Conservation (phyloP, 192 early-diverging fungal species). For the Podila horticola region DNA sequence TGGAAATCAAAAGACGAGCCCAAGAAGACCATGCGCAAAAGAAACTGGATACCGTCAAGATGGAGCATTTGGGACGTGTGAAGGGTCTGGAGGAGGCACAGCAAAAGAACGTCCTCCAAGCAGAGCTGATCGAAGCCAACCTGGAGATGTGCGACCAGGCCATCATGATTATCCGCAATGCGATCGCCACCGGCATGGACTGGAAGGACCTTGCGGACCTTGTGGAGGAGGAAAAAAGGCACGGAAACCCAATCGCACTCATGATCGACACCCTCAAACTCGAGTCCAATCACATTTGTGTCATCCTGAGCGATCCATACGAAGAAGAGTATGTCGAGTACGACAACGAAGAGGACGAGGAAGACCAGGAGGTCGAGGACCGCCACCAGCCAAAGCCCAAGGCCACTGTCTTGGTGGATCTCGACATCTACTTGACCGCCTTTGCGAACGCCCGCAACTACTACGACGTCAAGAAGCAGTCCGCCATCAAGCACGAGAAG, state of each 20-base stretch:
- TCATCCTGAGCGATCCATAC: slow-evolving; percentile 66
- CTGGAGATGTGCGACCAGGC: slow-evolving; percentile 88
- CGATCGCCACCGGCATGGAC: slow-evolving; percentile 93
- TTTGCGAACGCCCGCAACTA: slow-evolving; percentile 91
- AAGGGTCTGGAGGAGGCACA: slow-evolving; percentile 79
- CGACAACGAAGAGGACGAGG: slow-evolving; percentile 40
- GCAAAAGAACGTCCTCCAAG: slow-evolving; percentile 73
- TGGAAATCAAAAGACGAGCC: slow-evolving; percentile 73
- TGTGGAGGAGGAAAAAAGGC: slow-evolving; percentile 81
- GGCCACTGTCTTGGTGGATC: slow-evolving; percentile 69
- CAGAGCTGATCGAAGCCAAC: slow-evolving; percentile 89
- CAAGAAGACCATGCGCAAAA: slow-evolving; percentile 81
- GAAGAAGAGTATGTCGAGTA: slow-evolving; percentile 55
- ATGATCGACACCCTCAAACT: slow-evolving; percentile 82
- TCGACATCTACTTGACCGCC: slow-evolving; percentile 90
- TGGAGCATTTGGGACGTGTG: slow-evolving; percentile 83
- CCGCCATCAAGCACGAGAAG: slow-evolving; percentile 90
- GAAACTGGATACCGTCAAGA: slow-evolving; percentile 85
- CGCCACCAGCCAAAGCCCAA: slow-evolving; percentile 42
- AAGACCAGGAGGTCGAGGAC: slow-evolving; percentile 57
- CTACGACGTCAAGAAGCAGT: slow-evolving; percentile 87
- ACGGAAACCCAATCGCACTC: slow-evolving; percentile 83
- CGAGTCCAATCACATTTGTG: slow-evolving; percentile 77
- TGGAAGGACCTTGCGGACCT: slow-evolving; percentile 95
- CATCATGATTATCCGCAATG: slow-evolving; percentile 87